phyloP scores from a whole-genome alignment of 2,329 filamentous ascomycete genomes.

The Xenoacremonium recifei region DNA sequence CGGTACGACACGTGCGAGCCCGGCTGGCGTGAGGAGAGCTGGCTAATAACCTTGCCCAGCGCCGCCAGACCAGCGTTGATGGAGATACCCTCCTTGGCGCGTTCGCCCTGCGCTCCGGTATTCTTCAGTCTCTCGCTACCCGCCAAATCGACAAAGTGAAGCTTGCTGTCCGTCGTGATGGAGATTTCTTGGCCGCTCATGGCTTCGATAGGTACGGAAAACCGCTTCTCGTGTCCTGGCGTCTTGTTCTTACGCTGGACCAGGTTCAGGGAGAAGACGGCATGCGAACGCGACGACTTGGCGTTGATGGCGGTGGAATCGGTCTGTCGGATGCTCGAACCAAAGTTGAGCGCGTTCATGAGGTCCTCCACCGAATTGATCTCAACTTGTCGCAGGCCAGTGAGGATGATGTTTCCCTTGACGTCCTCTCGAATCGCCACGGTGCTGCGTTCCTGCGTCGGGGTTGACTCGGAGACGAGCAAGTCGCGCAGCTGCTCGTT shows the following conservation, averaged over 20 bases:
- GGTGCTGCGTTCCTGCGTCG: conserved; percentile 65
- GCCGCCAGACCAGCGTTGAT: conserved; percentile 96
- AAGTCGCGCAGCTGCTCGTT: conserved; percentile 94
- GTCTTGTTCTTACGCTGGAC: conserved; percentile 74
- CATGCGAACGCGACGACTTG: conserved; percentile 95
- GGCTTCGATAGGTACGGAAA: conserved; percentile 81
- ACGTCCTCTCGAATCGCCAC: conserved; percentile 94
- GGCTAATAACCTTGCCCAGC: conserved; percentile 96
- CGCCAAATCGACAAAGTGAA: conserved; percentile 97
- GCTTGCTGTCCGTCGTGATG: conserved; percentile 92
- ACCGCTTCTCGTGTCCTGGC: conserved; percentile 70
- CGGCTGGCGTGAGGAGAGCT: conserved; percentile 84
- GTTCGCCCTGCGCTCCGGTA: conserved; percentile 89
- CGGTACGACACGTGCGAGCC: conserved; percentile 95
- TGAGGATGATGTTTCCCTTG: conserved; percentile 91
- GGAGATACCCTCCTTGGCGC: conserved; percentile 93
- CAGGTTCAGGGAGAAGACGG: conserved; percentile 93
- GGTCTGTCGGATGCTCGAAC: conserved; percentile 91
- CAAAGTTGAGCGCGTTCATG: conserved; percentile 84
- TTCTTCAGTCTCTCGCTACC: conserved; percentile 97
- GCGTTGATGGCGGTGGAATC: conserved; percentile 97
- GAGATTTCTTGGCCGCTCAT: conserved; percentile 64
- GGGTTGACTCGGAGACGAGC: conserved; percentile 72
- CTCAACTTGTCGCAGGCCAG: conserved; percentile 81
- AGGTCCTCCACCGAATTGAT: conserved; percentile 92